These are phyloP conservation scores for Exophiala bonariae DNA, from an alignment of 2,329 filamentous ascomycete species.

Conservation along the genomic window DNA sequence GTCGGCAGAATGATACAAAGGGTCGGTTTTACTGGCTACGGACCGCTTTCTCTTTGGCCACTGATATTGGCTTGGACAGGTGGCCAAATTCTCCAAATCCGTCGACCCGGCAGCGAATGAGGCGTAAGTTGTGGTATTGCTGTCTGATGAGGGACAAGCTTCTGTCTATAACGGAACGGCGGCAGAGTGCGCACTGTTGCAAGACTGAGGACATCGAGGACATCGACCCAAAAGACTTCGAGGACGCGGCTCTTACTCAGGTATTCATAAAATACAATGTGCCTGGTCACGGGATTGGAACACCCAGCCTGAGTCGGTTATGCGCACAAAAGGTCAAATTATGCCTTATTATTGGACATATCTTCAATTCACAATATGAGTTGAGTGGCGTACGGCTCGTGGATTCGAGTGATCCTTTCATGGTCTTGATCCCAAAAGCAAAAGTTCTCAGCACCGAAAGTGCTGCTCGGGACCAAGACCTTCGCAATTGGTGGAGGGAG, in stretches of 20 bases:
- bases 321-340: slow-evolving; percentile 12
- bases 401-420: slow-evolving; percentile 5
- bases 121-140: slow-evolving; percentile 97
- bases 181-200: slow-evolving; percentile 81
- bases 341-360: slow-evolving; percentile 12
- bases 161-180: slow-evolving; percentile 86
- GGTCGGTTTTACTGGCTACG: slow-evolving; percentile 99
- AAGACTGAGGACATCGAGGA: slow-evolving; percentile 46
- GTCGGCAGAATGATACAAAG: slow-evolving; percentile 92
- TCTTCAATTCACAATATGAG: slow-evolving; percentile 13
- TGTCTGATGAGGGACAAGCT: slow-evolving; percentile 92
- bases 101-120: slow-evolving; percentile 70
- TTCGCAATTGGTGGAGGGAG: slow-evolving; percentile 9
- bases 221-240: background rate
- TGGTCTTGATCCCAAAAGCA: slow-evolving; percentile 11
- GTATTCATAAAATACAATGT: background rate
- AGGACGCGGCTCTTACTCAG: background rate
- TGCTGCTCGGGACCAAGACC: slow-evolving; percentile 11
- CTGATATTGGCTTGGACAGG: slow-evolving; percentile 91
- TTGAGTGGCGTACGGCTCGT: background rate
- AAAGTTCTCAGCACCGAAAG: slow-evolving; percentile 2
- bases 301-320: slow-evolving; percentile 1
- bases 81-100: slow-evolving; percentile 45
- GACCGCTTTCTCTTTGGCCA: slow-evolving; percentile 84
- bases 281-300: slow-evolving; percentile 1